Base-by-base conservation (phyloP, 139 green algal species). In the Coelastrella sp. region DNA sequence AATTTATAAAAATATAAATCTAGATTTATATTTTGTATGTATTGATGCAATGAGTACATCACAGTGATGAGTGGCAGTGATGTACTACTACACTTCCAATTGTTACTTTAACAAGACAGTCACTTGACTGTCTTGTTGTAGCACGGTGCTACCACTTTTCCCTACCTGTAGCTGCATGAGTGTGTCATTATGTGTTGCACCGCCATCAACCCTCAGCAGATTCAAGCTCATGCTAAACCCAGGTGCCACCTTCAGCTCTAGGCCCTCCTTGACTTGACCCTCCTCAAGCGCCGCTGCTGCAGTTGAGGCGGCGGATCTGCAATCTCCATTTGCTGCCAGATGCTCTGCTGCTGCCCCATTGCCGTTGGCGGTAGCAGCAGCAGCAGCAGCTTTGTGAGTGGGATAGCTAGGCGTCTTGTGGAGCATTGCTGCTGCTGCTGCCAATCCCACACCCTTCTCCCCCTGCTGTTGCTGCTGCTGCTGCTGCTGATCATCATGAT, bases 161-260 rank as follows among this genome's bases (percentile, higher is more conserved):
- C 85, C 0, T 68, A 94, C 97, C 93, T 99, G 97, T 89, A 98
- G 91, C 95, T 99, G 98, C 97, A 99, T 98, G 11, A 99, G 94
- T 60, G 98, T 85, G 90, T 96, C 82, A 92, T 99, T 99, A 8
- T 91, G 78, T 22, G 88, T 93, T 10, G 97, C 98, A 1, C 98
- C 98, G 56, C 98, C 98, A 87, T 99, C 98, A 59, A 99, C 98
- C 10, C 95, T 93, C 78, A 99, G 94, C 73, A 94, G 61, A 20
- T 89, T 92, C 80, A 95, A 63, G n/a, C 59, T 56, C 25, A 84
- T 35, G 35, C 56, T 58, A 20, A 57, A 57, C 25, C 25, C 74
- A 5, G 74, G 25, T 58, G 74, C 74, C 10, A 76, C 68, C 7
- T 76, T 17, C n/a, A 76, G 15, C 68, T 76, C 17, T 25, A 76